phyloP scores from a whole-genome alignment of 331 rosid genomes.

The Acacia pycnantha region DNA sequence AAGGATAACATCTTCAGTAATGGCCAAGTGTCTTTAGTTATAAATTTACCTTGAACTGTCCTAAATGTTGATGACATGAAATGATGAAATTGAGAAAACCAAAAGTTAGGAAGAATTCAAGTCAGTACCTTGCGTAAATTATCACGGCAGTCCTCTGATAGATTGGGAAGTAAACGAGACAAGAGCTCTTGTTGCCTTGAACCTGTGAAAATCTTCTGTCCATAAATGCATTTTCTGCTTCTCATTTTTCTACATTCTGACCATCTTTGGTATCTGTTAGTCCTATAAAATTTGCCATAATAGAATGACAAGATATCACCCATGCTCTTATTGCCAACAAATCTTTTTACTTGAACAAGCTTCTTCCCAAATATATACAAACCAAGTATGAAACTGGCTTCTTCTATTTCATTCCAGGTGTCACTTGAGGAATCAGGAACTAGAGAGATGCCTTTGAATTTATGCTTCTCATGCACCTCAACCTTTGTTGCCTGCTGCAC shows the following conservation, averaged over 20 bases:
- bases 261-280: constrained; percentile 53
- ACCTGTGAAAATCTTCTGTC: constrained; percentile 51
- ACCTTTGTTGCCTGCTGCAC: constrained; percentile 24
- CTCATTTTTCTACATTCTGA: constrained; percentile 36
- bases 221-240: constrained; percentile 39
- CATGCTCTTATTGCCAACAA: constrained; percentile 55
- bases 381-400: constrained; percentile 57
- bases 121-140: constrained; percentile 51
- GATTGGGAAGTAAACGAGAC: constrained; percentile 48
- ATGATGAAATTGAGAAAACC: not conserved
- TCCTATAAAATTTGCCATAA: constrained; percentile 54
- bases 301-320: constrained; percentile 53
- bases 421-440: constrained; percentile 49
- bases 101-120: not conserved
- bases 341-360: constrained; percentile 46
- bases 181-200: constrained; percentile 54
- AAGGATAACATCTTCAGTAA: not conserved
- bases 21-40: not conserved
- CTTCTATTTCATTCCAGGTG: constrained; percentile 52
- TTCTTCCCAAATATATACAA: constrained; percentile 61
- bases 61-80: not conserved
- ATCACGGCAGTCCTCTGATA: constrained; percentile 33
- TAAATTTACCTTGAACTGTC: not conserved
- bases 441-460: constrained; percentile 23
- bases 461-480: constrained; percentile 18